These are phyloP conservation scores for Vigna angularis DNA, from an alignment of 306 rosid genomes.

Conservation along the genomic window DNA sequence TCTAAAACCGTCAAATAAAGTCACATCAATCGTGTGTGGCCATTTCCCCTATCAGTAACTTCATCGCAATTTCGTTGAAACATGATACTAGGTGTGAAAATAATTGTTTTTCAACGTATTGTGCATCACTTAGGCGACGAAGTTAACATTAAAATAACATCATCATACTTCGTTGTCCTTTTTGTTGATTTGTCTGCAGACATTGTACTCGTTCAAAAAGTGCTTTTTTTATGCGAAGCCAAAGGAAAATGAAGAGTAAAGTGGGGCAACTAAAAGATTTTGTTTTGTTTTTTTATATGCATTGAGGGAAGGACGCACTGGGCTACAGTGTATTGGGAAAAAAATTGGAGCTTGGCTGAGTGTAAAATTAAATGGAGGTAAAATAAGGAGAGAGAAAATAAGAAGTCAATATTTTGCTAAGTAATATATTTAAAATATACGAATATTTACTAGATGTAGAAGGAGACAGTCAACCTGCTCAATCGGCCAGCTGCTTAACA, in stretches of 20 bases:
- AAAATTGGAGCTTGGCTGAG: not conserved
- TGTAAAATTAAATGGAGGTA: not conserved
- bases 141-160: not conserved
- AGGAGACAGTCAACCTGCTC: not conserved
- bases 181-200: not conserved
- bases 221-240: not conserved
- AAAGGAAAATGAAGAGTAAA: not conserved
- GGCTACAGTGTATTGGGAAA: not conserved
- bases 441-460: constrained; percentile 11
- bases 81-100: no score
- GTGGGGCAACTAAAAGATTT: not conserved
- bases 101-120: no score
- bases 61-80: no score
- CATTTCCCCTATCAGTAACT: no score
- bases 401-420: not conserved
- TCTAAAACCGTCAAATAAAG: no score
- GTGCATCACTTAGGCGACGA: no score
- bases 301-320: not conserved
- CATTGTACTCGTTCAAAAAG: not conserved
- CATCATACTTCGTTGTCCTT: not conserved
- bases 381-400: not conserved
- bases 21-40: no score
- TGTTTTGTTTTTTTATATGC: no score
- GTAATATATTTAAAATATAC: not conserved
- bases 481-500: not conserved